phyloP scores from a whole-genome alignment of 768 basidiomycete species.

The Leccinum rimulosum region DNA sequence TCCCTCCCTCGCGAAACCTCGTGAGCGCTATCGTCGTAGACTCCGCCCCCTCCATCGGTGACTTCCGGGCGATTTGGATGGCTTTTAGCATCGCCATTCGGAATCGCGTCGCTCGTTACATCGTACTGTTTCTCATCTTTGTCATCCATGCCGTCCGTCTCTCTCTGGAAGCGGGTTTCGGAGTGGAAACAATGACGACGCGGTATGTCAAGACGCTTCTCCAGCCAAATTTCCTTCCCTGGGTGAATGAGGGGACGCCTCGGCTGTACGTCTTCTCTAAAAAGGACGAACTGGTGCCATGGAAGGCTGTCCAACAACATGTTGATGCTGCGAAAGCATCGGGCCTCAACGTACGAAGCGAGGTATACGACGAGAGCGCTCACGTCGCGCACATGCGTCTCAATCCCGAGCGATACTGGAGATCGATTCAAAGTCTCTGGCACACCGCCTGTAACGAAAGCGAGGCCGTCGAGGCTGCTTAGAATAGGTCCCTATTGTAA shows the following conservation, averaged over 20 bases:
- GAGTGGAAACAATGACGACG: constrained; percentile 10
- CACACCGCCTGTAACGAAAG: constrained; percentile 8
- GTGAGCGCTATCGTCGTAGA: constrained; percentile 22
- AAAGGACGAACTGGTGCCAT: constrained; percentile 31
- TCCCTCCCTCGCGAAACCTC: constrained; percentile 1
- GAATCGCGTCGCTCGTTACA: constrained; percentile 18
- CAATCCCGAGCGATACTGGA: constrained; percentile 31
- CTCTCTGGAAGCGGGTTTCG: constrained; percentile 13
- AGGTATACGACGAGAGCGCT: constrained; percentile 33
- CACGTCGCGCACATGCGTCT: constrained; percentile 35
- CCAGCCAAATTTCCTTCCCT: constrained; percentile 29
- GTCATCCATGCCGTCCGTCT: constrained; percentile 12
- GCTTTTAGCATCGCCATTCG: constrained; percentile 23
- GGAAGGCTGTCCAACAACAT: constrained; percentile 27
- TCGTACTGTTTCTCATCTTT: constrained; percentile 15
- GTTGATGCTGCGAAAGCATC: constrained; percentile 18
- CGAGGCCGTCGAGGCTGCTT: neutral
- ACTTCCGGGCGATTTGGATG: constrained; percentile 15
- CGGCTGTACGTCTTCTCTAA: constrained; percentile 37
- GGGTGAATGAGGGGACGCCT: constrained; percentile 31
- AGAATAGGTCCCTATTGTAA: neutral
- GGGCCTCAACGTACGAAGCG: constrained; percentile 28
- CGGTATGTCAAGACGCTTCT: constrained; percentile 14
- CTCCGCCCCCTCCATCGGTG: constrained; percentile 18
- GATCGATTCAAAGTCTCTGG: constrained; percentile 24